Conservation (phyloP, 306 rosid species). For the Biancaea sappan region DNA sequence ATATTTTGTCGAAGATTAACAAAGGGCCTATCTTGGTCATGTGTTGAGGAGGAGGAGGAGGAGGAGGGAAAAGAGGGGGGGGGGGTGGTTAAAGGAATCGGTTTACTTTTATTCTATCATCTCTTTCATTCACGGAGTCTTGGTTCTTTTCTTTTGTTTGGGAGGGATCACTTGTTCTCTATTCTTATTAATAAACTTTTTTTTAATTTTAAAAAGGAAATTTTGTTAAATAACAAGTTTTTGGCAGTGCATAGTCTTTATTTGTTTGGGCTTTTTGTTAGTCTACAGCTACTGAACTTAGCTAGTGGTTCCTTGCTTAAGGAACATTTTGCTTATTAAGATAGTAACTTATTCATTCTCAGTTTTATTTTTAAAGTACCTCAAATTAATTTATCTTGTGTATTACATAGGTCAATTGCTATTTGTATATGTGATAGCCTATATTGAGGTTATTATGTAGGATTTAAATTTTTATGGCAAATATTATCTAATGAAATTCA, state of each 20-base stretch:
- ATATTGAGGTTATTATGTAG: constrained; percentile 23
- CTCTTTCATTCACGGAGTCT: too few relatives aligned
- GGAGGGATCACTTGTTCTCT: neutral
- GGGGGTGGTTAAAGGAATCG: neutral
- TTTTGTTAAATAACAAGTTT: neutral
- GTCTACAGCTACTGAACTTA: neutral
- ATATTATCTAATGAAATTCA: constrained; percentile 54
- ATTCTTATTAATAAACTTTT: neutral
- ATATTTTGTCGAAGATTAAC: neutral
- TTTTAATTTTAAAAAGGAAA: too few relatives aligned
- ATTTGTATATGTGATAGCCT: constrained; percentile 30
- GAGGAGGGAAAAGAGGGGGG: too few relatives aligned
- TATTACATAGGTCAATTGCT: constrained; percentile 26
- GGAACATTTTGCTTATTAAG: neutral
- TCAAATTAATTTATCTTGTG: neutral
- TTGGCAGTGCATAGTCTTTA: neutral
- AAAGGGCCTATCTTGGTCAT: neutral
- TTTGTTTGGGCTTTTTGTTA: neutral
- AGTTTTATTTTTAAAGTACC: constrained; percentile 13
- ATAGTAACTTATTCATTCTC: neutral
- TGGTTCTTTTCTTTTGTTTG: too few relatives aligned
- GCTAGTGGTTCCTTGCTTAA: constrained; percentile 4
- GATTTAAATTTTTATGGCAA: constrained; percentile 37
- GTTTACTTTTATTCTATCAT: neutral
- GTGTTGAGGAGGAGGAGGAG: too few relatives aligned